Conservation (phyloP, 192 early-diverging fungal genomes). For the Entomortierella beljakovae region DNA sequence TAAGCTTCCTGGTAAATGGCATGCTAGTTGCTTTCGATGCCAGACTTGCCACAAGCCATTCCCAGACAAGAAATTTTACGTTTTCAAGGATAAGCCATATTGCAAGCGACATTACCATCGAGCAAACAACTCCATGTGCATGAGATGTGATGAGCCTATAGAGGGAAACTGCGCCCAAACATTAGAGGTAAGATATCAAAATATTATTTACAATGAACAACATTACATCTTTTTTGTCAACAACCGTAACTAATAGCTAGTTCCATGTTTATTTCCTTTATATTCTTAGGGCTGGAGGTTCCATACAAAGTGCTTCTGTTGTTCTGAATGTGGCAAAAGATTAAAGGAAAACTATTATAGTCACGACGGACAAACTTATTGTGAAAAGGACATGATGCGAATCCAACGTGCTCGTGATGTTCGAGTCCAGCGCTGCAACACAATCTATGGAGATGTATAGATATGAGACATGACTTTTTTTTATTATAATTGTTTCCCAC, state of each 20-base stretch:
- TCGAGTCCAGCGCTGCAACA: constrained; percentile 64
- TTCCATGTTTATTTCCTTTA: no score
- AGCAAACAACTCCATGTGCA: constrained; percentile 86
- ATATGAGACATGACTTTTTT: no score
- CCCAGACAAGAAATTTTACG: constrained; percentile 88
- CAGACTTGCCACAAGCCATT: constrained; percentile 74
- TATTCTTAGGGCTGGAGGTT: constrained; percentile 69
- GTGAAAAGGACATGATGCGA: constrained; percentile 74
- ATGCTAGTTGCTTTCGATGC: constrained; percentile 78
- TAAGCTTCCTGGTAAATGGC: constrained; percentile 76
- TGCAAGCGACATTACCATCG: constrained; percentile 89
- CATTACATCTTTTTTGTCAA: background rate
- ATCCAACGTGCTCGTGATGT: constrained; percentile 69
- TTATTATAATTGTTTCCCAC: no score
- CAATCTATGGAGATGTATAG: constrained; percentile 60
- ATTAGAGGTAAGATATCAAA: constrained; percentile 62
- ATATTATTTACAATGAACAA: background rate
- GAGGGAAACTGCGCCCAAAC: constrained; percentile 93
- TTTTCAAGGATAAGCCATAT: constrained; percentile 83
- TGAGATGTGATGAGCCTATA: constrained; percentile 80
- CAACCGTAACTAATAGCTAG: background rate
- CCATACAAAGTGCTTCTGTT: constrained; percentile 90
- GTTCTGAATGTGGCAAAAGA: constrained; percentile 65
- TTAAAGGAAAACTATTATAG: constrained; percentile 78
- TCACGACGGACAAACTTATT: constrained; percentile 71